Conservation (phyloP, 140 eudicot species). For the Oenanthe javanica region DNA sequence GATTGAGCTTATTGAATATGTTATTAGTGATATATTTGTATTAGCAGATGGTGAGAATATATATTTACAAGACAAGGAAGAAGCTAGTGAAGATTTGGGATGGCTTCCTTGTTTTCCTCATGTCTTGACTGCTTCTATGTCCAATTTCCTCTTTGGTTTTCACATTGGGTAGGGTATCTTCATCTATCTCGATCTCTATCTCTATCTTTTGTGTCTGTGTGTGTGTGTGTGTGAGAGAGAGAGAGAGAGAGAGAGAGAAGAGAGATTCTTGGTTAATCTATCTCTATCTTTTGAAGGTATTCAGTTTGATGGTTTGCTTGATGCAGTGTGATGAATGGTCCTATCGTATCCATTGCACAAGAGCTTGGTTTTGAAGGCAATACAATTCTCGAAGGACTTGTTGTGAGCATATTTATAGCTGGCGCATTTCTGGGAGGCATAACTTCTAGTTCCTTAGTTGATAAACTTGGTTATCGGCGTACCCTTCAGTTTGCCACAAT, state of each 20-base stretch:
- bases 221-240: neutral
- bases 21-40: neutral
- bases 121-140: constrained; percentile 62
- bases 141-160: constrained; percentile 85
- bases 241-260: neutral
- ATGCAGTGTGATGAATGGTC: constrained; percentile 86
- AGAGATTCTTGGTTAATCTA: too few species aligned
- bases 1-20: neutral
- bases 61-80: constrained; percentile 23
- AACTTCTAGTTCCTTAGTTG: constrained; percentile 61
- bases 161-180: constrained; percentile 82
- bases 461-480: constrained; percentile 67
- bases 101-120: constrained; percentile 85
- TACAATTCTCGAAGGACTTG: constrained; percentile 80
- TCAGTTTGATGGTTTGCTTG: neutral
- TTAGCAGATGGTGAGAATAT: constrained; percentile 25
- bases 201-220: neutral
- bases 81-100: constrained; percentile 42
- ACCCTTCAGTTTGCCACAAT: constrained; percentile 72
- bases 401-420: constrained; percentile 82
- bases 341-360: constrained; percentile 61
- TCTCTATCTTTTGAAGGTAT: neutral
- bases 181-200: neutral
- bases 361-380: constrained; percentile 88
- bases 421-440: constrained; percentile 88